These are phyloP conservation scores for Phoma sp. DNA, from an alignment of 2,329 filamentous ascomycete genomes.

Conservation along the genomic window DNA sequence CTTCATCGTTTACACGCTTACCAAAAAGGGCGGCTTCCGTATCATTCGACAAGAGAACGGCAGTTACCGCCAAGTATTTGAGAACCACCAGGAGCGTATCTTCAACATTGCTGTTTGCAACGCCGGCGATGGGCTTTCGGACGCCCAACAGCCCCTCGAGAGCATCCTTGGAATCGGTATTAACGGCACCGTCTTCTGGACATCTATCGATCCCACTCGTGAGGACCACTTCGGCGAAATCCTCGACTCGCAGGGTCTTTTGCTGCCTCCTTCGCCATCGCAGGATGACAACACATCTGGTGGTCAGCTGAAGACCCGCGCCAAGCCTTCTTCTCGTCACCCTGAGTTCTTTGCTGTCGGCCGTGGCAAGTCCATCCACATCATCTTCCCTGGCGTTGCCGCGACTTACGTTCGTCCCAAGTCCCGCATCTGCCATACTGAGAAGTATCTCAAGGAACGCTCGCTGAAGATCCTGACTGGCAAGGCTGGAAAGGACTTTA, in stretches of 20 bases:
- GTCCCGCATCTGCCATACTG: conserved; percentile 75
- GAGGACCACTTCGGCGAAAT: conserved; percentile 72
- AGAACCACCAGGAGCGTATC: conserved; percentile 87
- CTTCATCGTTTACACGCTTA: conserved; percentile 93
- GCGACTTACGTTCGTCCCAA: conserved; percentile 58
- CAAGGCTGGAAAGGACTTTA: conserved; percentile 98
- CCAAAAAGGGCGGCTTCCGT: conserved; percentile 88
- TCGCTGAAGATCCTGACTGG: conserved; percentile 93
- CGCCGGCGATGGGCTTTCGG: conserved; percentile 57
- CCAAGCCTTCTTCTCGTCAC: conserved; percentile 85
- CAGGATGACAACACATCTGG: conserved; percentile 91
- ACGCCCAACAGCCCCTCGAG: conserved; percentile 55
- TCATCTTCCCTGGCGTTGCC: conserved; percentile 71
- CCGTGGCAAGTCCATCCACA: conserved; percentile 92
- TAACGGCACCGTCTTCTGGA: conserved; percentile 97
- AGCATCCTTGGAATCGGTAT: conserved; percentile 90
- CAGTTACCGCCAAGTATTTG: conserved; percentile 88
- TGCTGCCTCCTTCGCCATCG: conserved; percentile 83
- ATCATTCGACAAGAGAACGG: conserved; percentile 95
- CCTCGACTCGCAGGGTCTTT: conserved; percentile 83
- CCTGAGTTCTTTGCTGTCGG: conserved; percentile 95
- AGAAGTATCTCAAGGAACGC: conserved; percentile 84
- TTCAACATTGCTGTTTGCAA: conserved; percentile 90
- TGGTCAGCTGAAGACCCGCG: conserved; percentile 92
- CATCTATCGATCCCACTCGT: conserved; percentile 62